Evolutionary conservation across 805 yeast species (phyloP), one percentile per base, ranked within the genome.

Genomic region (Yueomyces sinensis): DNA sequence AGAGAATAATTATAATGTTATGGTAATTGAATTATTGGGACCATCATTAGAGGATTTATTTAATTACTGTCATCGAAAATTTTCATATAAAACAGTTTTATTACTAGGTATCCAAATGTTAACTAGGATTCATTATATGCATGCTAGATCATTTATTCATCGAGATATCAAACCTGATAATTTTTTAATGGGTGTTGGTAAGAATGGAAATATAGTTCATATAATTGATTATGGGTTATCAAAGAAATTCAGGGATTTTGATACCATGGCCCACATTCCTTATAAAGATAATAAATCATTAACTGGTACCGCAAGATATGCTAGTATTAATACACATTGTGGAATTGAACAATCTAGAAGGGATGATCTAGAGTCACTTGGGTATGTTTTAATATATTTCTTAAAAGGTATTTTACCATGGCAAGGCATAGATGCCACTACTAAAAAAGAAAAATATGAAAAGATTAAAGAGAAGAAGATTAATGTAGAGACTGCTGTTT

Each of bases 371-470:
- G 98, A 91, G 63, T 78, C 91, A 41, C 70, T 89, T 52, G 97
- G 95, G 33, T 89, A 89, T 55, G 96, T 89, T 35, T 68, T 91
- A 48, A 82, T 89, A 47, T 89, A 89, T 62, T 91, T 89, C 56
- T 81, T 94, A 59, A 75, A 94, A 38, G 97, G 98, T 30, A 81
- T 94, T 14, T 72, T 89, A 50, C 98, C 98, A 36, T 89, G 98
- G 98, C 98, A 89, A 62, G 98, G 98, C 4, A 71, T 89, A 51
- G 86, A 86, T 61, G 98, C 97, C 28, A 91, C 89, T 18, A 84
- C 95, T 13, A 89, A 89, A 64, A 82, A 94, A 63, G 96, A 89
- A 59, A 89, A 91, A 62, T 89, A 89, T 61, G 96, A 89, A 62
- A 73, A 95, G 41, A 91, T 89, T 49, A 77, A 89, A 76, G 96